Evolutionary conservation across 2,329 filamentous ascomycete genomes (phyloP).

Genomic region (Cryphonectria parasitica): DNA sequence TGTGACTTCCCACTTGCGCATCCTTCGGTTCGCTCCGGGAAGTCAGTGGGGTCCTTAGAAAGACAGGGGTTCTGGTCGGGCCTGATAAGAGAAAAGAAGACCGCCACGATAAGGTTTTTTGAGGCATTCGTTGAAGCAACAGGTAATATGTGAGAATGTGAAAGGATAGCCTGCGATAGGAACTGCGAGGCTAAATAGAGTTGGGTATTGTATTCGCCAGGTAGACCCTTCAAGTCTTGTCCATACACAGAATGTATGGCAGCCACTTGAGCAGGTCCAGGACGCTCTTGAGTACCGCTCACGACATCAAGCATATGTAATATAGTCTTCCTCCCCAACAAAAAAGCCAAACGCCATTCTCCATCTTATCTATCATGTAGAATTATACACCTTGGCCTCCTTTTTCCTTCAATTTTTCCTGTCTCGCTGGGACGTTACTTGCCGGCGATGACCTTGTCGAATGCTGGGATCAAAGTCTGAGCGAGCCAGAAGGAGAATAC

Average conservation of each 20-base stretch:
- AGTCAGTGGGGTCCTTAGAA: neutral
- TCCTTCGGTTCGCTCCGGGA: conserved; percentile 16
- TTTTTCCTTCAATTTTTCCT: neutral
- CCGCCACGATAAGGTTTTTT: conserved; percentile 7
- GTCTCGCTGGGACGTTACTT: conserved; percentile 5
- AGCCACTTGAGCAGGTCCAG: conserved; percentile 5
- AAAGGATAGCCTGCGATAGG: neutral
- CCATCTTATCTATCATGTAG: conserved; percentile 24
- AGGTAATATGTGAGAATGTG: neutral
- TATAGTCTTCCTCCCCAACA: neutral
- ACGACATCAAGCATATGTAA: conserved; percentile 11
- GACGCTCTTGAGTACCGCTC: conserved; percentile 13
- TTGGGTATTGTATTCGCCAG: conserved; percentile 29
- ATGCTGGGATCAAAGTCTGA: conserved; percentile 94
- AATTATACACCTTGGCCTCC: conserved; percentile 21
- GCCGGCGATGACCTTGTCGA: conserved; percentile 57
- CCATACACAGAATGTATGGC: neutral
- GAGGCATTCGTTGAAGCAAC: neutral
- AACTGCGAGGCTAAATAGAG: conserved; percentile 11
- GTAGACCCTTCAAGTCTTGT: conserved; percentile 5
- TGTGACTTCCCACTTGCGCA: neutral
- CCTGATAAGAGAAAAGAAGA: neutral
- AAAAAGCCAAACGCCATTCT: conserved; percentile 25
- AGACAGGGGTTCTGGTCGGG: neutral
- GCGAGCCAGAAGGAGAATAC: conserved; percentile 99